These are phyloP conservation scores for Hanseniaspora sp. DNA, from an alignment of 1,139 yeast species.

Conservation along the genomic window DNA sequence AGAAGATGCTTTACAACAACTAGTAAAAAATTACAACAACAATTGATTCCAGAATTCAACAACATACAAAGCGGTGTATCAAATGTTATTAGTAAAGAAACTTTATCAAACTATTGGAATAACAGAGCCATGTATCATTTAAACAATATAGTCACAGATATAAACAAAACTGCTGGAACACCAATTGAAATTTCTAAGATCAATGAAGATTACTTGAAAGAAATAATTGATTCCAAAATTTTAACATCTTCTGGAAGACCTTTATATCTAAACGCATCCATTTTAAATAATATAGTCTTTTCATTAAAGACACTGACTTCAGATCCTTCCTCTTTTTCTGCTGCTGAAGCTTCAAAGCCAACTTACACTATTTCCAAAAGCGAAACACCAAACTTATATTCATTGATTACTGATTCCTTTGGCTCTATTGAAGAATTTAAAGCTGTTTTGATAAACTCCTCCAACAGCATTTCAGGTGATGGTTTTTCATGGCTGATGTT, in stretches of 20 bases:
- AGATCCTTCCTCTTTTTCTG: no score
- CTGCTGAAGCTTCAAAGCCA: background rate
- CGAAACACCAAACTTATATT: slow-evolving; percentile 21
- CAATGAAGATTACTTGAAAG: background rate
- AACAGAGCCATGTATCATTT: slow-evolving; percentile 4
- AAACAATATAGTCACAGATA: background rate
- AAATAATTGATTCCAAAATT: background rate
- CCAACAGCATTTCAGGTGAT: slow-evolving; percentile 57
- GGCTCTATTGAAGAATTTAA: slow-evolving; percentile 61
- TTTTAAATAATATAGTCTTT: slow-evolving; percentile 3
- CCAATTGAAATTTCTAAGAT: background rate
- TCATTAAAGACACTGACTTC: slow-evolving; percentile 3
- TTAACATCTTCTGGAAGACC: slow-evolving; percentile 2
- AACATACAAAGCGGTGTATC: background rate
- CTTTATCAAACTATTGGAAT: background rate
- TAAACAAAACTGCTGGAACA: background rate
- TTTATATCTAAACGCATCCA: background rate
- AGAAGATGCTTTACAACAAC: background rate
- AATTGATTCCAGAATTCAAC: background rate
- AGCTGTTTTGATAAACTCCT: slow-evolving; percentile 50
- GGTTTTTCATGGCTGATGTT: slow-evolving; percentile 70
- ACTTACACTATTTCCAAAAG: background rate
- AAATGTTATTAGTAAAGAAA: slow-evolving; percentile 2
- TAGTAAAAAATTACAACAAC: background rate
- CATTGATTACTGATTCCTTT: slow-evolving; percentile 33